Base-by-base conservation (phyloP, 2,329 filamentous ascomycete genomes). In the Cytospora leucostoma region DNA sequence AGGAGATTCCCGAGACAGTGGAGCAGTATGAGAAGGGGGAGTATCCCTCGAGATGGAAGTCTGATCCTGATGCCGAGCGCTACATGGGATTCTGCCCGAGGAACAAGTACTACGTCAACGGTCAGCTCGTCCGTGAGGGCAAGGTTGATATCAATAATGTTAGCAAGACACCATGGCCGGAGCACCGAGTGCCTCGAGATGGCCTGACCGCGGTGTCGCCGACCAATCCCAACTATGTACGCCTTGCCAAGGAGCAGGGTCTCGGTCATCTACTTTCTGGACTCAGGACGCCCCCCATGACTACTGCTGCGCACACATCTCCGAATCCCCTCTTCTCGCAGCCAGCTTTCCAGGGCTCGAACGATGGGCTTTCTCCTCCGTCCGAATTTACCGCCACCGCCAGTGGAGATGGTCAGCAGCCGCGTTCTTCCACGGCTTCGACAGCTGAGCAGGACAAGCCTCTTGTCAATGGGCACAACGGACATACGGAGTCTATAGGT, bases 101-200 rank as follows among this genome's bases (percentile, higher is more conserved):
- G 64, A 79, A 79, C 67, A 86, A 84, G 70, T 83, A 85, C 69
- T 89, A 83, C 67, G 67, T 86, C 67, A 83, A 87, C 69, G 87
- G 86, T 37, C 68, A 75, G 10, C 71, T 86, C 37, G 76, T 84
- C 12, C 77, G 77, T 40, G 84, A 88, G 69, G 80, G 83, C 34
- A 74, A 76, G 62, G 80, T 83, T 0, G 77, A 76, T 35, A 71
- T 76, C 33, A 76, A 79, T 59, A 75, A 78, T 52, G 79, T 80
- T 13, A 84, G 83, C 75, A 79, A 75, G 61, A 79, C 78, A 12
- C 84, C 86, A 3, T 84, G 84, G 67, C 81, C 81, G 7, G 83
- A 85, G 63, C 76, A 77, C 33, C 79, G 80, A 47, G 81, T 85
- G 17, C 84, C 85, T 4, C 80, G 85, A 44, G 80, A 82, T 38